These are phyloP conservation scores for Penicillium sp. DNA, from an alignment of 2,329 filamentous ascomycete genomes.

Conservation along the genomic window DNA sequence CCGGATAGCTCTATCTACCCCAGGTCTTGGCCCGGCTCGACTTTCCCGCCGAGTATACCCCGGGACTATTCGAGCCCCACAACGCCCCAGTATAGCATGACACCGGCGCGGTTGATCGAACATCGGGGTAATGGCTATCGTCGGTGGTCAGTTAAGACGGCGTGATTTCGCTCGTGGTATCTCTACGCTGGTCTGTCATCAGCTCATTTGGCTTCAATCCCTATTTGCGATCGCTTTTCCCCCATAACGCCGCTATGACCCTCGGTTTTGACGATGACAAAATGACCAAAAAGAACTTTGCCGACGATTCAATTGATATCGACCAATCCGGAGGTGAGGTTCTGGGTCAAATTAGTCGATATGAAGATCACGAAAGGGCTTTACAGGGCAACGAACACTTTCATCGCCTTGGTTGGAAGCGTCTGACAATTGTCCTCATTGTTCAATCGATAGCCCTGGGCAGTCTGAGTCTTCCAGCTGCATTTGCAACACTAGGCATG, in stretches of 20 bases:
- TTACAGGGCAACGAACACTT: slow-evolving; percentile 1
- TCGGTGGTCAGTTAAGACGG: neutral
- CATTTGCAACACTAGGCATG: slow-evolving; percentile 7
- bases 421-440: slow-evolving; percentile 5
- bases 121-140: neutral
- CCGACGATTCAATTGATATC: neutral
- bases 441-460: slow-evolving; percentile 7
- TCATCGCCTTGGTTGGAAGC: slow-evolving; percentile 8
- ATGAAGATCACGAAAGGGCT: neutral
- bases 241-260: neutral
- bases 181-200: neutral
- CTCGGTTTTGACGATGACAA: neutral
- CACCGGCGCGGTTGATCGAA: neutral
- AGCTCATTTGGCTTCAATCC: neutral
- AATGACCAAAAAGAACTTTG: neutral
- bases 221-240: neutral
- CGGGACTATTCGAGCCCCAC: neutral
- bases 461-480: slow-evolving; percentile 2
- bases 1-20: neutral
- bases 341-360: neutral
- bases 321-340: neutral
- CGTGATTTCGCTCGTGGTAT: neutral
- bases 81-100: neutral
- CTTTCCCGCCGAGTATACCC: neutral
- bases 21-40: neutral